These are phyloP conservation scores for Tolypocladium ovalisporum DNA, from an alignment of 2,329 filamentous ascomycete species.

Conservation along the genomic window DNA sequence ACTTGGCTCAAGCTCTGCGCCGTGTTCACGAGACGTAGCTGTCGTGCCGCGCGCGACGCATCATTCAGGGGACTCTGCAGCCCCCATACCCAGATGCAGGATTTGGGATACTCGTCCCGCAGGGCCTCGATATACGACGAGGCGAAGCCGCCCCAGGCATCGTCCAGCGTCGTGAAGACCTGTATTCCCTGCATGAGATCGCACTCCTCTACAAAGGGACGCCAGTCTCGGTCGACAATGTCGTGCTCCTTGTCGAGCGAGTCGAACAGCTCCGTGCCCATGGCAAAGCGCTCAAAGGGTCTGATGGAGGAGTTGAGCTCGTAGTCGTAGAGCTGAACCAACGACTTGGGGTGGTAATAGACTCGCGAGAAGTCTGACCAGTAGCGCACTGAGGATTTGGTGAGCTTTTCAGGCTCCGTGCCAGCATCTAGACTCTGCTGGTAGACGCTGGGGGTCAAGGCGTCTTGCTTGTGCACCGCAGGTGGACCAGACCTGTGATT, in stretches of 20 bases:
- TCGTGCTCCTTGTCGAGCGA: conserved; percentile 71
- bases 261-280: conserved; percentile 66
- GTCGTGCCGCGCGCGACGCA: conserved; percentile 38
- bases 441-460: conserved; percentile 63
- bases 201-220: conserved; percentile 84
- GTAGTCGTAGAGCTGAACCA: conserved; percentile 80
- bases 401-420: conserved; percentile 52
- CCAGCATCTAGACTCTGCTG: conserved; percentile 71
- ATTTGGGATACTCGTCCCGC: conserved; percentile 84
- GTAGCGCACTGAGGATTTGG: conserved; percentile 66
- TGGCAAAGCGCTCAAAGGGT: conserved; percentile 86
- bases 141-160: conserved; percentile 74
- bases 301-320: conserved; percentile 69
- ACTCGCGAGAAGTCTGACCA: conserved; percentile 94
- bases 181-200: conserved; percentile 88
- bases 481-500: conserved; percentile 50
- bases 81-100: conserved; percentile 78
- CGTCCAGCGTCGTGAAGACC: conserved; percentile 58
- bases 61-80: conserved; percentile 51
- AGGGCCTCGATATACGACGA: conserved; percentile 64
- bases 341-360: conserved; percentile 83
- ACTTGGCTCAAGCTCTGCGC: conserved; percentile 62
- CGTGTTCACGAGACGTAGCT: conserved; percentile 57
- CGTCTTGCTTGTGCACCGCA: conserved; percentile 55
- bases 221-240: conserved; percentile 78